Conservation (phyloP, 306 rosid genomes). For the Lathyrus aphaca region DNA sequence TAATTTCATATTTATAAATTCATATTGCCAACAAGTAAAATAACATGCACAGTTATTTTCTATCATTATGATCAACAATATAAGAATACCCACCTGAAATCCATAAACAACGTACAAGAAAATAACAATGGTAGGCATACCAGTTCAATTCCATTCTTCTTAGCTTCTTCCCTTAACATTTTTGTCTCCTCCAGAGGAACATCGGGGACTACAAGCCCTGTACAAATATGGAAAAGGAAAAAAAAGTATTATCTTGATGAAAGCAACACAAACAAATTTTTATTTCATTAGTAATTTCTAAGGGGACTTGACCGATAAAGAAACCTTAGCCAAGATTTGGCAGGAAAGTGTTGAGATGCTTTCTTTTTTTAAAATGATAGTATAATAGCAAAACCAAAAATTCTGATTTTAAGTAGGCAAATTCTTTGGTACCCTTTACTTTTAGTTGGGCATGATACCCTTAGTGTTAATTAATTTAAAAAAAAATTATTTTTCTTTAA, state of each 20-base stretch:
- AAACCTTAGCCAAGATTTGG: constrained; percentile 26
- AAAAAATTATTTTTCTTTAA: no score
- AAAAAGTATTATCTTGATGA: not conserved
- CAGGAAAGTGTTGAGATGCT: constrained; percentile 18
- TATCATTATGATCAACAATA: not conserved
- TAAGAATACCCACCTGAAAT: constrained; percentile 29
- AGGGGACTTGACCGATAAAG: not conserved
- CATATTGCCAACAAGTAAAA: constrained; percentile 7
- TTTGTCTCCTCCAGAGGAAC: constrained; percentile 91
- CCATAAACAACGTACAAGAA: constrained; percentile 16
- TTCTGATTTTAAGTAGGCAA: no score
- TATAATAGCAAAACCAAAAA: constrained; percentile 15
- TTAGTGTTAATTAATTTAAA: no score
- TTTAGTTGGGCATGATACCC: no score
- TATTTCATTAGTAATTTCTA: constrained; percentile 7
- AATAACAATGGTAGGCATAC: constrained; percentile 50
- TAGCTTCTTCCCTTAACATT: constrained; percentile 73
- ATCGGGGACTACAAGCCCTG: constrained; percentile 97
- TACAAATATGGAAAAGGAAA: constrained; percentile 25
- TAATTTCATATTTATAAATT: not conserved
- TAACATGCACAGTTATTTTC: not conserved
- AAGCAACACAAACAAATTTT: not conserved
- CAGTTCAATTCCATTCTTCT: constrained; percentile 78
- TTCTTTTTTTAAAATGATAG: constrained; percentile 31
- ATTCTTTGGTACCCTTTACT: no score